These are phyloP conservation scores for Sanghuangporus sanghuang DNA, from an alignment of 1,284 basidiomycete species.

Conservation along the genomic window DNA sequence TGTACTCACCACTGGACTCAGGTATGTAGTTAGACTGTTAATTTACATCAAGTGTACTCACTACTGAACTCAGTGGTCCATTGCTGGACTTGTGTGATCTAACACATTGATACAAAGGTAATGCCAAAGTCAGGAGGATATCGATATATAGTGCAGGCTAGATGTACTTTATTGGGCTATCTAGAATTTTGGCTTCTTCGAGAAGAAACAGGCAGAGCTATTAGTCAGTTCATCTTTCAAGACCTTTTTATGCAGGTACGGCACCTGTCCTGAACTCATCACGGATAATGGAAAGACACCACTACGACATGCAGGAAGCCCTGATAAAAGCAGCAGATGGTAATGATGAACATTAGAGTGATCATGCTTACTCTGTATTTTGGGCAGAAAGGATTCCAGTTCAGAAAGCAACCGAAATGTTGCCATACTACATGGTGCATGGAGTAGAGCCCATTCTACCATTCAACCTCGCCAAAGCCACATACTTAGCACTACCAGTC, in stretches of 20 bases:
- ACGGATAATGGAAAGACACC: conserved; percentile 34
- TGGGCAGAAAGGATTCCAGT: conserved; percentile 14
- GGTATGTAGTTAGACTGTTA: no score
- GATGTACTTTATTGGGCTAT: conserved; percentile 22
- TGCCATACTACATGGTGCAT: conserved; percentile 22
- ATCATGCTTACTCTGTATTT: conserved; percentile 9
- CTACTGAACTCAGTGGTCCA: no score
- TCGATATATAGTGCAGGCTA: conserved; percentile 24
- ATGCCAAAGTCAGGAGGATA: conserved; percentile 25
- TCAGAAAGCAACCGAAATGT: conserved; percentile 18
- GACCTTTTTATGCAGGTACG: conserved; percentile 24
- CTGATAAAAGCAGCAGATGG: conserved; percentile 29
- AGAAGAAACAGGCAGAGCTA: conserved; percentile 16
- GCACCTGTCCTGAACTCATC: conserved; percentile 22
- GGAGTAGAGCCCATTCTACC: conserved; percentile 22
- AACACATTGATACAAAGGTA: conserved; percentile 30
- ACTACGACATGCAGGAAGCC: conserved; percentile 32
- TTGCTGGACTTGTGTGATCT: no score
- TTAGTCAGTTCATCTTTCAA: conserved; percentile 26
- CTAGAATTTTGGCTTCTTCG: conserved; percentile 22
- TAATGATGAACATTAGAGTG: neutral
- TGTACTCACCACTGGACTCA: no score
- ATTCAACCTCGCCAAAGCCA: conserved; percentile 21
- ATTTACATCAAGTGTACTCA: no score
- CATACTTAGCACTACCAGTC: neutral